These are phyloP conservation scores for Cytospora chrysosperma DNA, from an alignment of 2,329 filamentous ascomycete species.

Conservation along the genomic window DNA sequence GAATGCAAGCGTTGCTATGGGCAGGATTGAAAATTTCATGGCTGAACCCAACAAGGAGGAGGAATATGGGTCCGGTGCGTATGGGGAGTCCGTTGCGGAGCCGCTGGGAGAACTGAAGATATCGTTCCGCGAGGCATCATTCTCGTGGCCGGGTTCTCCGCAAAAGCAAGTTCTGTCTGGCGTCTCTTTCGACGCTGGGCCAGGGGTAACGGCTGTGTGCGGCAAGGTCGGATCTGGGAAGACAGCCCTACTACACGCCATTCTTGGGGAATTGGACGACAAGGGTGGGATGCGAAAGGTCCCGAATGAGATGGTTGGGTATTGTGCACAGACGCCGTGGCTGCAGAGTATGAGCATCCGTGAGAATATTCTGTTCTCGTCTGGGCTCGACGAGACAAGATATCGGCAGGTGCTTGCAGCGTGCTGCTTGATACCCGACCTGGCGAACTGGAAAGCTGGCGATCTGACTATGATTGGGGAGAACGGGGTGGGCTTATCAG, in stretches of 20 bases:
- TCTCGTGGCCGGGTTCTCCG: conserved; percentile 72
- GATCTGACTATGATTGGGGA: conserved; percentile 61
- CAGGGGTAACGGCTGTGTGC: conserved; percentile 55
- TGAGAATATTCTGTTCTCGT: conserved; percentile 63
- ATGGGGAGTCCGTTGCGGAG: conserved; percentile 17
- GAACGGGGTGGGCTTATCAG: conserved; percentile 61
- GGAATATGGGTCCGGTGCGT: conserved; percentile 35
- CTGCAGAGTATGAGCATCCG: conserved; percentile 64
- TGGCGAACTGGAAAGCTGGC: conserved; percentile 54
- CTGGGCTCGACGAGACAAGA: conserved; percentile 51
- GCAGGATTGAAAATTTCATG: conserved; percentile 85
- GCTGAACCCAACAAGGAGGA: conserved; percentile 73
- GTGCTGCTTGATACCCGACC: conserved; percentile 56
- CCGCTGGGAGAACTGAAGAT: conserved; percentile 40
- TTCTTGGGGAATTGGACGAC: conserved; percentile 67
- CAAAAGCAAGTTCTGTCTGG: conserved; percentile 49
- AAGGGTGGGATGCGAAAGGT: conserved; percentile 48
- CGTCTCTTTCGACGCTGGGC: conserved; percentile 45
- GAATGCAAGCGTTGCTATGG: conserved; percentile 80
- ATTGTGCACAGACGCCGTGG: conserved; percentile 63
- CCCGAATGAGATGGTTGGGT: conserved; percentile 51
- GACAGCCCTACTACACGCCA: conserved; percentile 57
- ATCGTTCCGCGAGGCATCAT: conserved; percentile 63
- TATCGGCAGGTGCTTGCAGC: conserved; percentile 62
- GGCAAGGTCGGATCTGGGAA: conserved; percentile 63